Conservation (phyloP, 1,284 basidiomycete species). For the Retiboletus fuscus region DNA sequence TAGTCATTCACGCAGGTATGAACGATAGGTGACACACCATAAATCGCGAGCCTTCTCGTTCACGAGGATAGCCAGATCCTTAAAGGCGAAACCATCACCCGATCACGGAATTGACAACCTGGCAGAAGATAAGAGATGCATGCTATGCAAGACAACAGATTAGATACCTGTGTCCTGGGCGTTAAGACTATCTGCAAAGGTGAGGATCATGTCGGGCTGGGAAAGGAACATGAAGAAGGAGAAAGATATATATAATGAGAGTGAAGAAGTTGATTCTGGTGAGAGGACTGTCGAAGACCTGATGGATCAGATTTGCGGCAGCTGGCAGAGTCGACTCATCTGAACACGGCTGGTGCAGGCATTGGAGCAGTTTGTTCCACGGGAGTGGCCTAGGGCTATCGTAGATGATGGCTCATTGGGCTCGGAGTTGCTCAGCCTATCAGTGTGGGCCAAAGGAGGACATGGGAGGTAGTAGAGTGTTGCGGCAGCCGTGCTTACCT, state of each 20-base stretch:
- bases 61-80: conserved; percentile 81
- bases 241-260: conserved; percentile 41
- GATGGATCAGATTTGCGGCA: too few species aligned
- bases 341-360: too few species aligned
- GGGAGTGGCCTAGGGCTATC: too few species aligned
- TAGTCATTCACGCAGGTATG: not conserved
- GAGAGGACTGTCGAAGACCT: not conserved
- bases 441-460: too few species aligned
- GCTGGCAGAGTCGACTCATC: too few species aligned
- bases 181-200: conserved; percentile 56
- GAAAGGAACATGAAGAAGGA: conserved; percentile 31
- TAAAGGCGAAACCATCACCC: conserved; percentile 89
- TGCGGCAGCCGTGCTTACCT: too few species aligned
- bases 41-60: conserved; percentile 82
- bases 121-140: conserved; percentile 16
- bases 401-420: too few species aligned
- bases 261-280: conserved; percentile 23
- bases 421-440: too few species aligned
- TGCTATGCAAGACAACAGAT: not conserved
- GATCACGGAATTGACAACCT: conserved; percentile 77
- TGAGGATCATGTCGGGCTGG: conserved; percentile 51
- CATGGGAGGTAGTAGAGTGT: too few species aligned
- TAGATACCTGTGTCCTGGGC: conserved; percentile 49
- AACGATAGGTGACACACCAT: conserved; percentile 58
- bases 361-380: too few species aligned